Conservation (phyloP, 345 rosid species). For the Firmiana major region DNA sequence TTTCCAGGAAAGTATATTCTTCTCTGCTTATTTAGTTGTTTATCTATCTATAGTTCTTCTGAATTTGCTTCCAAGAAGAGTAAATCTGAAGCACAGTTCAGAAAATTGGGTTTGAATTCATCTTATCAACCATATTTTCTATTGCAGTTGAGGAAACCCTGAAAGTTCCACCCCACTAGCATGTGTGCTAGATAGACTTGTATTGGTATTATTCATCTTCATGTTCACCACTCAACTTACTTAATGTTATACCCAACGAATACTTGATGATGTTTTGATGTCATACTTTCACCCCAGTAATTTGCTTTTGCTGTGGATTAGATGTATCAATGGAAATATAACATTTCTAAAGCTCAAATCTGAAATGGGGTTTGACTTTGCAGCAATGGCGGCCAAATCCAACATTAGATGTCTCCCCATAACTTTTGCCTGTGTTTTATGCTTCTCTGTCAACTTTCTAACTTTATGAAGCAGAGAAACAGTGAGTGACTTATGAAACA, state of each 20-base stretch:
- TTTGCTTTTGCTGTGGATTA: too few relatives aligned
- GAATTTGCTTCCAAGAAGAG: neutral
- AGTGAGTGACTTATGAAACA: too few relatives aligned
- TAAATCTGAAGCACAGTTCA: neutral
- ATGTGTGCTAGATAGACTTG: conserved; percentile 29
- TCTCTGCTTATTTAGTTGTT: neutral
- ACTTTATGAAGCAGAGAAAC: too few relatives aligned
- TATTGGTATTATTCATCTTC: conserved; percentile 24
- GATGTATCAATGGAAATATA: too few relatives aligned
- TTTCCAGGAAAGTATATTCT: conserved; percentile 50
- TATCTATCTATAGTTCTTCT: neutral
- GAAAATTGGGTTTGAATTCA: neutral
- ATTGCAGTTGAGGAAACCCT: conserved; percentile 24
- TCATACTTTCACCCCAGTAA: neutral
- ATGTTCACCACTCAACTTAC: neutral
- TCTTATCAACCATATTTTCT: neutral
- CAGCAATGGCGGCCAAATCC: too few relatives aligned
- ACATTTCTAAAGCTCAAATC: too few relatives aligned
- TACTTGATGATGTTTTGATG: conserved; percentile 1
- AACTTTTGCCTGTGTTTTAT: too few relatives aligned
- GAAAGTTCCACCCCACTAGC: conserved; percentile 17
- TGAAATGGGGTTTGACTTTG: too few relatives aligned
- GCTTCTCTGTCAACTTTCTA: too few relatives aligned
- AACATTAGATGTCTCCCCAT: too few relatives aligned
- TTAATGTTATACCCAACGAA: too few relatives aligned